Evolutionary conservation across 257 asterid genomes (phyloP).

Genomic region (Solanum dulcamara): DNA sequence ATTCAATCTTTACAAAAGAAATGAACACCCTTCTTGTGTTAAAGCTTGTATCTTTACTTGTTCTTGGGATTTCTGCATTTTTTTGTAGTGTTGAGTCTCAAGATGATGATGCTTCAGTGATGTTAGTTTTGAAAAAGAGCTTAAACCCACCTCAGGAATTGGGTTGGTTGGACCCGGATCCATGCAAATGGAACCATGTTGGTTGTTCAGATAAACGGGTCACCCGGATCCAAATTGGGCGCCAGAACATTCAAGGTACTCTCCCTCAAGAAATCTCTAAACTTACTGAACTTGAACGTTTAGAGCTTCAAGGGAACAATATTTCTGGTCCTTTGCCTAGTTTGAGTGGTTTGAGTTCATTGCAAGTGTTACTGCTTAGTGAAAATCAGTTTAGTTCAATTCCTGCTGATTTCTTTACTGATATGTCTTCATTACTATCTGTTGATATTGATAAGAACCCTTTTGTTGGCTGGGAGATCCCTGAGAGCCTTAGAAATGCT

Average conservation of each 20-base stretch:
- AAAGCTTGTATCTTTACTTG: constrained; percentile 24
- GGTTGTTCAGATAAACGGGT: constrained; percentile 62
- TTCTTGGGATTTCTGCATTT: constrained; percentile 29
- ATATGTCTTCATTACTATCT: constrained; percentile 62
- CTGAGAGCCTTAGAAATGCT: constrained; percentile 51
- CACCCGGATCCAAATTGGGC: constrained; percentile 76
- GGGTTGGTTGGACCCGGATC: constrained; percentile 78
- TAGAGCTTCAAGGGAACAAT: constrained; percentile 81
- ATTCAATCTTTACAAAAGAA: not conserved
- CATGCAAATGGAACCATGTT: constrained; percentile 64
- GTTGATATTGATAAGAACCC: constrained; percentile 74
- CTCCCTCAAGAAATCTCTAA: constrained; percentile 53
- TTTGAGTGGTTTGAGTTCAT: constrained; percentile 48
- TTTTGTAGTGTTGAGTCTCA: constrained; percentile 25
- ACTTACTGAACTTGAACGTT: constrained; percentile 48
- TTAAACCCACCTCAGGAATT: constrained; percentile 38
- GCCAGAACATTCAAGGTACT: constrained; percentile 51
- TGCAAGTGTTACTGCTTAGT: constrained; percentile 59
- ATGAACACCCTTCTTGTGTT: not conserved
- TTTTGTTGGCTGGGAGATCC: constrained; percentile 55
- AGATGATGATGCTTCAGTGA: constrained; percentile 42
- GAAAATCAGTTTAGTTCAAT: constrained; percentile 52
- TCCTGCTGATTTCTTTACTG: constrained; percentile 68
- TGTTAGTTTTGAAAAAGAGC: constrained; percentile 65
- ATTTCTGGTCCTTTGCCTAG: constrained; percentile 76